A percentile compares a stretch with the other conserved stretches of the same genome.
Conservation (phyloP, 257 asterid genomes). For the Sherardia arvensis region DNA sequence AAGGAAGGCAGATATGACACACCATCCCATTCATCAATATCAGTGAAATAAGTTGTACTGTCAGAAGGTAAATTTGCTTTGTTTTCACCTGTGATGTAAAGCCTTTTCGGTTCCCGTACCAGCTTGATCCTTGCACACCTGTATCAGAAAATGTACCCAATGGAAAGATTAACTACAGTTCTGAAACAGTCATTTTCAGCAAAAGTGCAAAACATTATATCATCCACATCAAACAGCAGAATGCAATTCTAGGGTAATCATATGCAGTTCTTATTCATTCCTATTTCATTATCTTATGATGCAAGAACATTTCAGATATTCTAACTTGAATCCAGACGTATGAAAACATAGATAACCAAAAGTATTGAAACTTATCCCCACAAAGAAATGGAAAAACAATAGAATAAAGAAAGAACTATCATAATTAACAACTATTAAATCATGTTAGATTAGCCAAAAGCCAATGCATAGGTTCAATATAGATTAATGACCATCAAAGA, state of each 20-base stretch:
- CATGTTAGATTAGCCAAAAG: too few relatives aligned
- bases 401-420: too few relatives aligned
- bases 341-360: too few relatives aligned
- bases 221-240: too few relatives aligned
- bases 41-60: not conserved
- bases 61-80: not conserved
- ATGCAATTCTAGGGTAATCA: not conserved
- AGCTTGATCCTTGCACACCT: not conserved
- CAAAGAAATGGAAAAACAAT: too few relatives aligned
- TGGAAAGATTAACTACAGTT: not conserved
- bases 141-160: not conserved
- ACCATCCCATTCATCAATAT: conserved; percentile 2
- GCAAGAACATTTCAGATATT: not conserved
- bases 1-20: too few relatives aligned
- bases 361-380: too few relatives aligned
- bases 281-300: not conserved
- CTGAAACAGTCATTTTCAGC: not conserved
- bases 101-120: not conserved
- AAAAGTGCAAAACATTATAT: not conserved
- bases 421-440: too few relatives aligned
- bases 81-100: not conserved
- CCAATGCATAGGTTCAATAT: too few relatives aligned
- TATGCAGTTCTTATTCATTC: not conserved
- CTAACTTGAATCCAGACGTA: not conserved
- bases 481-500: too few relatives aligned